These are phyloP conservation scores for Saccharomycopsis crataegensis DNA, from an alignment of 1,139 yeast genomes.

Conservation along the genomic window DNA sequence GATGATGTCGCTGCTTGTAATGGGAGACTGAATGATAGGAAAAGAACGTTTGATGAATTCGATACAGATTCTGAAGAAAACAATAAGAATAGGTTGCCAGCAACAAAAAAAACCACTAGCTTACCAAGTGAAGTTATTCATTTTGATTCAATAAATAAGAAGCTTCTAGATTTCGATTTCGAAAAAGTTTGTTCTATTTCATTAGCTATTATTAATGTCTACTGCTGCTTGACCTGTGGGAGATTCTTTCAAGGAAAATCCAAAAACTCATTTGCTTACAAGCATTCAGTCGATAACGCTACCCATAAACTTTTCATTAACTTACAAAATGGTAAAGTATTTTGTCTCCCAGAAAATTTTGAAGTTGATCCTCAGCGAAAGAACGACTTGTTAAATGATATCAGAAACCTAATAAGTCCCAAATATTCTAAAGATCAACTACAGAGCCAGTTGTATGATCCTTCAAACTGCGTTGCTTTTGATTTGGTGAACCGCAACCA, in stretches of 20 bases:
- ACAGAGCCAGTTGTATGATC: neutral
- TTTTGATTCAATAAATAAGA: slow-evolving; percentile 49
- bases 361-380: slow-evolving; percentile 28
- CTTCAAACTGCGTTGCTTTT: slow-evolving; percentile 21
- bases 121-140: slow-evolving; percentile 26
- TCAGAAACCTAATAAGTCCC: slow-evolving; percentile 48
- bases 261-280: slow-evolving; percentile 54
- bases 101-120: too few relatives aligned
- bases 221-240: slow-evolving; percentile 72
- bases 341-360: slow-evolving; percentile 54
- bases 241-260: slow-evolving; percentile 66
- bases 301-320: slow-evolving; percentile 61
- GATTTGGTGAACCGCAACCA: slow-evolving; percentile 37
- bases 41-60: too few relatives aligned
- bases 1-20: too few relatives aligned
- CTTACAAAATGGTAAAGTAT: slow-evolving; percentile 41
- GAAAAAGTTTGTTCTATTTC: slow-evolving; percentile 62
- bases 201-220: slow-evolving; percentile 51
- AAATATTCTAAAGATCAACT: slow-evolving; percentile 27
- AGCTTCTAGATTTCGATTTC: slow-evolving; percentile 58
- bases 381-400: slow-evolving; percentile 39
- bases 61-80: too few relatives aligned
- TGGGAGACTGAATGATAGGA: too few relatives aligned
- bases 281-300: slow-evolving; percentile 49
- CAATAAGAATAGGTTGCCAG: too few relatives aligned